Conservation (phyloP, 139 green algal genomes). For the Haematococcus lacustris region DNA sequence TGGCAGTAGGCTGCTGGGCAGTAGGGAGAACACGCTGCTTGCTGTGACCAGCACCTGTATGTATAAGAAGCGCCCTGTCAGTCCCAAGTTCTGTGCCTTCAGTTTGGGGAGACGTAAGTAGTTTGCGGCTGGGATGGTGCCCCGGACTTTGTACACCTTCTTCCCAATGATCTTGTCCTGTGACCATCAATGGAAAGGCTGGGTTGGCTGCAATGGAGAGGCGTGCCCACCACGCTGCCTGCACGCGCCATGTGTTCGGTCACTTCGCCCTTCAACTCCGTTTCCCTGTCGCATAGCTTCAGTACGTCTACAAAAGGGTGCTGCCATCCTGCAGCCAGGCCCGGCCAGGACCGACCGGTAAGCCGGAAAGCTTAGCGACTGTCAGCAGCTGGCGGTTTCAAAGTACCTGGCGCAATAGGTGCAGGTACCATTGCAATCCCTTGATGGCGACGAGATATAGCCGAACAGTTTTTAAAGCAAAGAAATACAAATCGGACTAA, state of each 20-base stretch:
- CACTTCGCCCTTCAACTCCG: constrained; percentile 49
- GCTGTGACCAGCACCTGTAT: too few species aligned
- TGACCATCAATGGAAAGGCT: not conserved
- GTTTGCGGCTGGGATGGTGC: constrained; percentile 23
- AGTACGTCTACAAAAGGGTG: constrained; percentile 63
- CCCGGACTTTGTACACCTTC: constrained; percentile 31
- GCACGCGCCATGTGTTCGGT: constrained; percentile 41
- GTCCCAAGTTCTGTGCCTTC: constrained; percentile 28
- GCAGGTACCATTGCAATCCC: too few species aligned
- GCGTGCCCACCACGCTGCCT: not conserved
- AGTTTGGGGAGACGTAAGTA: constrained; percentile 41
- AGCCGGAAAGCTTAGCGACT: too few species aligned
- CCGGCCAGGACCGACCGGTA: too few species aligned
- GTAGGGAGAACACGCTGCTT: too few species aligned
- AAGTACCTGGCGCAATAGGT: too few species aligned
- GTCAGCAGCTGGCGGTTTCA: too few species aligned
- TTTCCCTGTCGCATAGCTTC: constrained; percentile 52
- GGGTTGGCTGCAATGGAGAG: not conserved
- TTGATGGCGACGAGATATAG: too few species aligned
- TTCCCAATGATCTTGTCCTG: constrained; percentile 43
- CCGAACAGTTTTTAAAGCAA: too few species aligned
- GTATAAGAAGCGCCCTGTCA: constrained; percentile 64
- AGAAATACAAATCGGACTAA: too few species aligned
- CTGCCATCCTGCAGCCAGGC: constrained; percentile 53
- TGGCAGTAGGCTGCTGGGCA: too few species aligned